These are phyloP conservation scores for Cajanus cajan DNA, from an alignment of 306 rosid genomes.

Conservation along the genomic window DNA sequence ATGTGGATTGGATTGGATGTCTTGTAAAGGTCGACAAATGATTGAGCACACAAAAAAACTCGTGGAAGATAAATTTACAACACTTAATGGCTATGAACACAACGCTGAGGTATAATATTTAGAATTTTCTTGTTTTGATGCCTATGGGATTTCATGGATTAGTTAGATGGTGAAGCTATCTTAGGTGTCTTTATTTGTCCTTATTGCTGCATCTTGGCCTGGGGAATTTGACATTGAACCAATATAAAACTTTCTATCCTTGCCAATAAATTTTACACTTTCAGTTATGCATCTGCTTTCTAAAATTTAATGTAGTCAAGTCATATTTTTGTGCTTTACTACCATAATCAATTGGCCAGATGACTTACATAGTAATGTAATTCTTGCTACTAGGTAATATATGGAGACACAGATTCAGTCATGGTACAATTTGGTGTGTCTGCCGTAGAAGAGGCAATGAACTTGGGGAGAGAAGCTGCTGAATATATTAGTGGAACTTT, in stretches of 20 bases:
- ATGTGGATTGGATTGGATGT: slow-evolving; percentile 33
- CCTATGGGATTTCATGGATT: slow-evolving; percentile 10
- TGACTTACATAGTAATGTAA: slow-evolving; percentile 13
- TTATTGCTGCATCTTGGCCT: slow-evolving; percentile 2
- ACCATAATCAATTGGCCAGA: slow-evolving; percentile 2
- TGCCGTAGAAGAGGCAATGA: slow-evolving; percentile 79
- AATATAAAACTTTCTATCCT: not conserved
- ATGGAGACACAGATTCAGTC: slow-evolving; percentile 96
- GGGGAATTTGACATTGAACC: not conserved
- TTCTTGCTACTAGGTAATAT: slow-evolving; percentile 69
- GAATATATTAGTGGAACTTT: slow-evolving; percentile 84
- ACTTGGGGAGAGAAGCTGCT: slow-evolving; percentile 93
- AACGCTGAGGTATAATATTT: slow-evolving; percentile 71
- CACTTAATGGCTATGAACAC: slow-evolving; percentile 72
- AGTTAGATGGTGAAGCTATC: not conserved
- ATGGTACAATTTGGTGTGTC: slow-evolving; percentile 97
- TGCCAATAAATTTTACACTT: slow-evolving; percentile 13
- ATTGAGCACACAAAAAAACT: slow-evolving; percentile 88
- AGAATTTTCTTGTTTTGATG: slow-evolving; percentile 15
- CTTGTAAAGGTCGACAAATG: slow-evolving; percentile 84
- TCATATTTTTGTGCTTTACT: slow-evolving; percentile 1
- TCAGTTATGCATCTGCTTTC: not conserved
- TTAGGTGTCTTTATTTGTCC: not conserved
- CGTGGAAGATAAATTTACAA: slow-evolving; percentile 84
- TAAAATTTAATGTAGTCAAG: not conserved